Evolutionary conservation across 1,139 yeast genomes (phyloP).

Genomic region (Taphrina flavorubra): DNA sequence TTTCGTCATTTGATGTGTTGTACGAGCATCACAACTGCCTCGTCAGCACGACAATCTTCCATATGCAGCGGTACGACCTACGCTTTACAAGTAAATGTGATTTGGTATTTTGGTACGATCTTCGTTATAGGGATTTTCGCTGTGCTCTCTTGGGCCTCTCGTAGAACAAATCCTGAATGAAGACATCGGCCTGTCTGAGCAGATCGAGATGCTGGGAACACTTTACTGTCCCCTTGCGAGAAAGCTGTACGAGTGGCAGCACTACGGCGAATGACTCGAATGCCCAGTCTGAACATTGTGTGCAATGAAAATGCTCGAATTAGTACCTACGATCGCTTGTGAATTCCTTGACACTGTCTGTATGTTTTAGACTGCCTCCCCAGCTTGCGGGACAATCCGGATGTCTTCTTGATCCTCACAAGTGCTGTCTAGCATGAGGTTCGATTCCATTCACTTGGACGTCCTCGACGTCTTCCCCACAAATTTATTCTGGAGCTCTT

Average conservation of each 20-base stretch:
- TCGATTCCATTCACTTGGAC: background rate
- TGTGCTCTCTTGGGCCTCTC: background rate
- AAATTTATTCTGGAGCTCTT: slow-evolving; percentile 6
- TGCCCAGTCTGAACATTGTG: background rate
- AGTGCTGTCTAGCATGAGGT: no score
- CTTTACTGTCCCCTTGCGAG: background rate
- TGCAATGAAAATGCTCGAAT: no score
- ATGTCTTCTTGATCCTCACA: no score
- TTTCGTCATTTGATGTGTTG: slow-evolving; percentile 85
- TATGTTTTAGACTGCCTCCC: no score
- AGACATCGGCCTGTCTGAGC: background rate
- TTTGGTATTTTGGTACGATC: slow-evolving; percentile 68
- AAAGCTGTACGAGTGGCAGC: background rate
- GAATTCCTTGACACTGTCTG: no score
- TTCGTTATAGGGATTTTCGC: background rate
- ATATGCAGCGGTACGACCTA: slow-evolving; percentile 1
- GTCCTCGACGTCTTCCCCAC: slow-evolving; percentile 1
- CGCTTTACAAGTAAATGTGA: slow-evolving; percentile 90
- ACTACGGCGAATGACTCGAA: background rate
- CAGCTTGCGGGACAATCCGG: no score
- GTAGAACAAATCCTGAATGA: background rate
- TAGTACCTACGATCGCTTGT: no score
- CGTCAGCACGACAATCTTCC: background rate
- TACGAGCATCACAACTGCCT: slow-evolving; percentile 68
- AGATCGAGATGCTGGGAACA: background rate